A percentile compares a stretch with the other conserved stretches of the same genome.
These are phyloP conservation scores for Schrenkiella parvula DNA, from an alignment of 345 rosid genomes.

Conservation along the genomic window DNA sequence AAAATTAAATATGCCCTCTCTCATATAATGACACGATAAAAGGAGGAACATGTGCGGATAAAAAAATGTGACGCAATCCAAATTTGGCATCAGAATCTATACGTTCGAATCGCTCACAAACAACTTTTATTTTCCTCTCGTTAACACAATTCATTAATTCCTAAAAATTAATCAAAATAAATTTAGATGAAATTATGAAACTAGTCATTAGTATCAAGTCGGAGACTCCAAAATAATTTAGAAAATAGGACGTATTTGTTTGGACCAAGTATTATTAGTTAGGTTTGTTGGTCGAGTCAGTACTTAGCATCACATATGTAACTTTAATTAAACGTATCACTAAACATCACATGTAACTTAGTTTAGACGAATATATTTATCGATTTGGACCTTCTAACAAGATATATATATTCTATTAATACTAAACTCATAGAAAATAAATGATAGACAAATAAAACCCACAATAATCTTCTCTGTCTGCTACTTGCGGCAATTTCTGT, in stretches of 20 bases:
- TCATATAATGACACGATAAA: not conserved
- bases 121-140: not conserved
- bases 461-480: not conserved
- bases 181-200: no score
- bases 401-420: not conserved
- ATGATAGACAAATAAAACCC: not conserved
- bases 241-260: no score
- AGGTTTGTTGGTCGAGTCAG: no score
- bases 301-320: no score
- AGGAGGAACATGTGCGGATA: conserved; percentile 9
- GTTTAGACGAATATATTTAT: no score
- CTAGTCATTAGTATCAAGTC: no score
- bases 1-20: not conserved
- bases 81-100: conserved; percentile 15
- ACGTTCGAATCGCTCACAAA: not conserved
- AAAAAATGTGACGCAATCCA: conserved; percentile 9
- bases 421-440: not conserved
- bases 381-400: not conserved
- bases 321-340: no score
- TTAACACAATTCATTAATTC: no score
- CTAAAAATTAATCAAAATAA: no score
- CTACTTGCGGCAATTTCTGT: not conserved
- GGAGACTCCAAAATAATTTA: no score
- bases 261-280: no score
- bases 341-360: no score